phyloP scores from a whole-genome alignment of 805 yeast genomes.

The Myxozyma neglecta region DNA sequence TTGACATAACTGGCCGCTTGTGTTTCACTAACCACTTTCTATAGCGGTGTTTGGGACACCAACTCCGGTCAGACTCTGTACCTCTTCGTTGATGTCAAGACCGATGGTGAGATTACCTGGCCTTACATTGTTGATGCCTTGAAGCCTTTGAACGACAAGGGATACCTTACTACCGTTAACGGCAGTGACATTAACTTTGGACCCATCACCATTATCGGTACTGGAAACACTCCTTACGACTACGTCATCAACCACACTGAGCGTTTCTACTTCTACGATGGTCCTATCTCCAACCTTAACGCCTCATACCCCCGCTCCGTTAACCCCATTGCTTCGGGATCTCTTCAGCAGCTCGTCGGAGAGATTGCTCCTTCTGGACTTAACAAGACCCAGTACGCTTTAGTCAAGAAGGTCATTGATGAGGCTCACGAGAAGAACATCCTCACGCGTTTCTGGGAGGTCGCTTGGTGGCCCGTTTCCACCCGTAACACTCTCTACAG shows the following conservation, averaged over 20 bases:
- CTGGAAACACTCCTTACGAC: slow-evolving; percentile 62
- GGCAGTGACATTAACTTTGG: slow-evolving; percentile 45
- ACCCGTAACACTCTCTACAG: slow-evolving; percentile 51
- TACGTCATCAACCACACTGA: slow-evolving; percentile 35
- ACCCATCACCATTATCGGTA: slow-evolving; percentile 62
- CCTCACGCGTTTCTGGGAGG: slow-evolving; percentile 69
- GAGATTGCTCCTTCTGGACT: slow-evolving; percentile 41
- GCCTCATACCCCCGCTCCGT: slow-evolving; percentile 34
- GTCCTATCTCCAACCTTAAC: slow-evolving; percentile 44
- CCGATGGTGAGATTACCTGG: slow-evolving; percentile 50
- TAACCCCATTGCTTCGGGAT: slow-evolving; percentile 44
- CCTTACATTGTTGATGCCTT: slow-evolving; percentile 48
- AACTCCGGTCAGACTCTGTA: slow-evolving; percentile 55
- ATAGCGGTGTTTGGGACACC: slow-evolving; percentile 46
- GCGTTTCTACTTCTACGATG: slow-evolving; percentile 53
- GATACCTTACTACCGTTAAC: slow-evolving; percentile 55
- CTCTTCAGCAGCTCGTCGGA: slow-evolving; percentile 34
- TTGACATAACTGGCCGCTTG: background rate
- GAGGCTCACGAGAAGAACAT: slow-evolving; percentile 53
- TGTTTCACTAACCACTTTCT: background rate
- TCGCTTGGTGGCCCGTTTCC: slow-evolving; percentile 62
- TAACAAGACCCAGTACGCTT: slow-evolving; percentile 39
- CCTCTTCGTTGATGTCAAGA: slow-evolving; percentile 62
- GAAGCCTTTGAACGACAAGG: slow-evolving; percentile 48
- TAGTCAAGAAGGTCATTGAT: slow-evolving; percentile 39